phyloP scores from a whole-genome alignment of 2,329 filamentous ascomycete genomes.

The Colletotrichum sidae region DNA sequence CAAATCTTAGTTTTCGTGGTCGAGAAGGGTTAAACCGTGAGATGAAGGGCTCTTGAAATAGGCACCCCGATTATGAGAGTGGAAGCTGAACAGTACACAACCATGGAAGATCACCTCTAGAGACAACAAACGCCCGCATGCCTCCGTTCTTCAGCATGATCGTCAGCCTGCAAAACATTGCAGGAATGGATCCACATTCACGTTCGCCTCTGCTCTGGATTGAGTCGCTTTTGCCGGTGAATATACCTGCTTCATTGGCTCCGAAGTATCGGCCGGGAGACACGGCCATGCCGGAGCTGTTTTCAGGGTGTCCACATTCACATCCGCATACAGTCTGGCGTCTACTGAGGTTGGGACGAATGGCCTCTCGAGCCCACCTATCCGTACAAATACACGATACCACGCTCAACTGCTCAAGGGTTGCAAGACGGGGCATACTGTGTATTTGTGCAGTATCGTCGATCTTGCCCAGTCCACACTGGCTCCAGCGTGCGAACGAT shows the following conservation, averaged over 20 bases:
- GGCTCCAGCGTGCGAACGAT: neutral
- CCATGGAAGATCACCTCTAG: slow-evolving; percentile 5
- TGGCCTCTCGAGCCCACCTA: too few relatives aligned
- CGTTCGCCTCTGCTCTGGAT: too few relatives aligned
- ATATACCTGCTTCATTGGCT: too few relatives aligned
- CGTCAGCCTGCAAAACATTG: neutral
- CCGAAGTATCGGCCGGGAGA: neutral
- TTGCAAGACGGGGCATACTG: neutral
- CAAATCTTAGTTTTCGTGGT: neutral
- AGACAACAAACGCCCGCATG: slow-evolving; percentile 10
- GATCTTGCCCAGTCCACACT: slow-evolving; percentile 10
- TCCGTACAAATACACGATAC: too few relatives aligned
- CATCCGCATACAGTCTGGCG: too few relatives aligned
- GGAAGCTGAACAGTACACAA: slow-evolving; percentile 9
- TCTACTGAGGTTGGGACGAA: too few relatives aligned
- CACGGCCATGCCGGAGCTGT: slow-evolving; percentile 1
- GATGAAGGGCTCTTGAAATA: slow-evolving; percentile 8
- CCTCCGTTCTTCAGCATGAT: neutral
- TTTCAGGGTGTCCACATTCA: too few relatives aligned
- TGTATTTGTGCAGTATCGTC: neutral
- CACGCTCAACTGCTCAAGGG: too few relatives aligned
- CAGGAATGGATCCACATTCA: neutral
- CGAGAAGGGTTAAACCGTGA: slow-evolving; percentile 1
- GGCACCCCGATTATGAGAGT: neutral
- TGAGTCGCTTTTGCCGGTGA: too few relatives aligned